phyloP scores from a whole-genome alignment of 208 protist genomes.

The Trypanosoma grayi region DNA sequence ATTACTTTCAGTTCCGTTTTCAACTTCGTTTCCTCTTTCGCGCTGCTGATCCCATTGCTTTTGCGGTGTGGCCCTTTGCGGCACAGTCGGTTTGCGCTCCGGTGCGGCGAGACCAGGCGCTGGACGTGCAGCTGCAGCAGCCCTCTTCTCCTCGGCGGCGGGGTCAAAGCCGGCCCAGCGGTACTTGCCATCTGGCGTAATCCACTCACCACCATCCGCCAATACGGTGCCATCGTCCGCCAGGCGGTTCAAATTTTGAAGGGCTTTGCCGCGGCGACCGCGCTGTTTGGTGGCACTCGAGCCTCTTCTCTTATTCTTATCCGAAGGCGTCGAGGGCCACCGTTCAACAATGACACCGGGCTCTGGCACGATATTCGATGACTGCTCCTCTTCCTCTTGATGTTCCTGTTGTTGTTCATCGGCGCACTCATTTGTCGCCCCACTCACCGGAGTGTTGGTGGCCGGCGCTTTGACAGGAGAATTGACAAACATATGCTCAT shows the following conservation, averaged over 20 bases:
- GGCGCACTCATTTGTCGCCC: background rate
- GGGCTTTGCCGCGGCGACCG: background rate
- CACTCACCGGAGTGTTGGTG: no score
- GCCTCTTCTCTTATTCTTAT: background rate
- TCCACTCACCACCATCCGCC: conserved; percentile 54
- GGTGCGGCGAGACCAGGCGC: no score
- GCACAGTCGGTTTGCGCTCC: background rate
- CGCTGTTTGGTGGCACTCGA: background rate
- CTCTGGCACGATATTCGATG: conserved; percentile 21
- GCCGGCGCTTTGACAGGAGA: background rate
- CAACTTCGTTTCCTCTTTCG: background rate
- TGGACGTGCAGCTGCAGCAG: background rate
- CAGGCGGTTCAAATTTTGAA: background rate
- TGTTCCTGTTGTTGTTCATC: background rate
- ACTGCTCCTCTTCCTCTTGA: background rate
- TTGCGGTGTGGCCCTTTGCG: background rate
- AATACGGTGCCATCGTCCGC: conserved; percentile 25
- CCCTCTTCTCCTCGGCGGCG: background rate
- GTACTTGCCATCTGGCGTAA: conserved; percentile 37
- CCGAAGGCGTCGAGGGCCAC: background rate
- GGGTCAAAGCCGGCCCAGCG: conserved; percentile 22
- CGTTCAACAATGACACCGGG: conserved; percentile 35
- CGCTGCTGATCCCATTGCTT: background rate
- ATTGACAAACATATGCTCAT: conserved; percentile 24
- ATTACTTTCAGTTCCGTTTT: background rate